phyloP scores from a whole-genome alignment of 345 rosid species.

The Syzygium aromaticum region DNA sequence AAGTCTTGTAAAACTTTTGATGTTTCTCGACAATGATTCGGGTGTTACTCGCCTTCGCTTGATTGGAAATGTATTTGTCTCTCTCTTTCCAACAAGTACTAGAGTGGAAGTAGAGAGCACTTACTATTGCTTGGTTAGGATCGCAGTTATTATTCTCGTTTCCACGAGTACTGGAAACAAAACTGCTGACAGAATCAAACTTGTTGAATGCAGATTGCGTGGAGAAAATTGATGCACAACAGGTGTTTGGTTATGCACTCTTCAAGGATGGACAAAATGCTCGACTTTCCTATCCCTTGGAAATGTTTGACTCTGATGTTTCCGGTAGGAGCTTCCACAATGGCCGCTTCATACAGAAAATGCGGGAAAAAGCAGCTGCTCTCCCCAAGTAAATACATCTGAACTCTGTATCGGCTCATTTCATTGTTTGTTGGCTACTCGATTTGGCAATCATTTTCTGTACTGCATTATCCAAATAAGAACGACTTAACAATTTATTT shows the following conservation, averaged over 20 bases:
- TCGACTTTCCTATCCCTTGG: neutral
- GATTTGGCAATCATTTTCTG: neutral
- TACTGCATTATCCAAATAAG: neutral
- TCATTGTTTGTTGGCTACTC: neutral
- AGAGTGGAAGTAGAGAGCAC: neutral
- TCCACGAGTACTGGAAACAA: neutral
- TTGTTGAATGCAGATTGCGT: neutral
- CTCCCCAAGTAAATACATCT: neutral
- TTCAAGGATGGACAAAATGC: neutral
- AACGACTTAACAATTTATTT: neutral
- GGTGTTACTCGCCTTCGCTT: neutral
- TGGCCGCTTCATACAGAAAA: constrained; percentile 2
- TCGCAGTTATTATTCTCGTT: neutral
- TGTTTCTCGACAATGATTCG: neutral
- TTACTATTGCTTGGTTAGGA: neutral
- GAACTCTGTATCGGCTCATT: neutral
- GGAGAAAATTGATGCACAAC: constrained; percentile 3
- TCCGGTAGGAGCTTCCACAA: constrained; percentile 6
- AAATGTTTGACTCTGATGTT: neutral
- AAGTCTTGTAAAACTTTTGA: neutral
- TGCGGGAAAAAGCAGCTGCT: constrained; percentile 1
- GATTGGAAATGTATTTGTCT: neutral
- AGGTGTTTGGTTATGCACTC: neutral
- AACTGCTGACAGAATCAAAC: neutral
- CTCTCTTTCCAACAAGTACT: neutral